Conservation (phyloP, 768 basidiomycete species). For the Dacryopinax primogenitus region DNA sequence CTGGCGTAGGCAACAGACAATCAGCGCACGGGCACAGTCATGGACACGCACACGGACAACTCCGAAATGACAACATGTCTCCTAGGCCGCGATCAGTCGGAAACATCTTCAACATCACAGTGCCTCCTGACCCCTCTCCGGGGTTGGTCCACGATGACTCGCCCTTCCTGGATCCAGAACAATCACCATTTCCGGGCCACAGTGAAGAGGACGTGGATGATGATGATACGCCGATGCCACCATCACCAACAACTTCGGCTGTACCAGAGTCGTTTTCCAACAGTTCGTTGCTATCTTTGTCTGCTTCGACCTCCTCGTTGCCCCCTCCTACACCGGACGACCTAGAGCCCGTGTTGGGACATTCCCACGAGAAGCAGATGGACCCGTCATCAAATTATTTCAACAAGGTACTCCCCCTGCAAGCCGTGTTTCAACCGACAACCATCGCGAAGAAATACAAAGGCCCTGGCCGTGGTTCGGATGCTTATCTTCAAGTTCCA, state of each 20-base stretch:
- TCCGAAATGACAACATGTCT: background rate
- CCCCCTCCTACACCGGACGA: constrained; percentile 1
- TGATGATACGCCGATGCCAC: constrained; percentile 9
- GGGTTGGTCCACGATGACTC: background rate
- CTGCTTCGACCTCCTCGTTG: background rate
- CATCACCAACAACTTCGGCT: constrained; percentile 19
- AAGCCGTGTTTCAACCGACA: background rate
- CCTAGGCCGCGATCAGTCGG: constrained; percentile 1
- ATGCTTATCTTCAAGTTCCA: background rate
- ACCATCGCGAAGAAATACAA: constrained; percentile 7
- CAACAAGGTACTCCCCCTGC: background rate
- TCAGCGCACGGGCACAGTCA: too few relatives aligned
- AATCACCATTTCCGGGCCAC: background rate
- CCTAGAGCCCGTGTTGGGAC: background rate
- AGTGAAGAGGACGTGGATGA: constrained; percentile 12
- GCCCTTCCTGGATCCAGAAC: background rate
- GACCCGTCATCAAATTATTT: background rate
- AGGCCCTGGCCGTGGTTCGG: background rate
- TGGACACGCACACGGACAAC: background rate
- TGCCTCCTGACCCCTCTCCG: background rate
- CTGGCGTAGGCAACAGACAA: background rate
- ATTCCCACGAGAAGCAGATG: background rate
- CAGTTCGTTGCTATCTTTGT: background rate
- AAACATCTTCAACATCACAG: constrained; percentile 9
- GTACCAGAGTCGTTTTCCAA: constrained; percentile 4